These are phyloP conservation scores for Linum usitatissimum DNA, from an alignment of 345 rosid species.

Conservation along the genomic window DNA sequence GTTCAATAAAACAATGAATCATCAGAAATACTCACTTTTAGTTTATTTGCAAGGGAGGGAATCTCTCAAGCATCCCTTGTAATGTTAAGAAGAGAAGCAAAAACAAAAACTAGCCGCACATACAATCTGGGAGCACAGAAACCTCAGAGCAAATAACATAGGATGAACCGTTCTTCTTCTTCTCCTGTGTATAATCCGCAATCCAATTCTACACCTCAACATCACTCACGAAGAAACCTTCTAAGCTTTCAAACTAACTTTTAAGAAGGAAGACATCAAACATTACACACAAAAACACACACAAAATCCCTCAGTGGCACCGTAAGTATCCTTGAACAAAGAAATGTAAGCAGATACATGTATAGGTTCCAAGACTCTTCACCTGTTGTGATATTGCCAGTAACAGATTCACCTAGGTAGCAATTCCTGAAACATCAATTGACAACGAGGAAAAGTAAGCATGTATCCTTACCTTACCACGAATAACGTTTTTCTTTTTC, in stretches of 20 bases:
- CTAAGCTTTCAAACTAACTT: conserved; percentile 25
- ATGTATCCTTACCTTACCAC: neutral
- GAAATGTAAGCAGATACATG: conserved; percentile 22
- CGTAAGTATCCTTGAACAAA: conserved; percentile 26
- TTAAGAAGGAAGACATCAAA: conserved; percentile 23
- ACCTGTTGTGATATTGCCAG: conserved; percentile 26
- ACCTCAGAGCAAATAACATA: conserved; percentile 8
- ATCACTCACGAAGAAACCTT: conserved; percentile 39
- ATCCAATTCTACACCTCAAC: conserved; percentile 50
- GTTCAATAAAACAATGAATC: conserved; percentile 21
- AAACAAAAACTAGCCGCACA: conserved; percentile 33
- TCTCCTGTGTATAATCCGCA: conserved; percentile 39
- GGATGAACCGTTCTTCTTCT: conserved; percentile 25
- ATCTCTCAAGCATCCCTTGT: conserved; percentile 20
- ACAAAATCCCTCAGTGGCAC: conserved; percentile 31
- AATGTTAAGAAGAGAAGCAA: conserved; percentile 28
- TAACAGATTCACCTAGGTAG: conserved; percentile 45
- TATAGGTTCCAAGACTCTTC: conserved; percentile 31
- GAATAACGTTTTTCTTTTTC: neutral
- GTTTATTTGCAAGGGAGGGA: conserved; percentile 33
- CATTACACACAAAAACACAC: conserved; percentile 37
- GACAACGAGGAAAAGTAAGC: neutral
- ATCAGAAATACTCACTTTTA: conserved; percentile 17
- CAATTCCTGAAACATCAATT: conserved; percentile 46
- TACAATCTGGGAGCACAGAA: conserved; percentile 33